Percentiles rank a stretch among this genome's conserved stretches.
phyloP scores from a whole-genome alignment of 768 basidiomycete genomes.

The Lyophyllum semitale region DNA sequence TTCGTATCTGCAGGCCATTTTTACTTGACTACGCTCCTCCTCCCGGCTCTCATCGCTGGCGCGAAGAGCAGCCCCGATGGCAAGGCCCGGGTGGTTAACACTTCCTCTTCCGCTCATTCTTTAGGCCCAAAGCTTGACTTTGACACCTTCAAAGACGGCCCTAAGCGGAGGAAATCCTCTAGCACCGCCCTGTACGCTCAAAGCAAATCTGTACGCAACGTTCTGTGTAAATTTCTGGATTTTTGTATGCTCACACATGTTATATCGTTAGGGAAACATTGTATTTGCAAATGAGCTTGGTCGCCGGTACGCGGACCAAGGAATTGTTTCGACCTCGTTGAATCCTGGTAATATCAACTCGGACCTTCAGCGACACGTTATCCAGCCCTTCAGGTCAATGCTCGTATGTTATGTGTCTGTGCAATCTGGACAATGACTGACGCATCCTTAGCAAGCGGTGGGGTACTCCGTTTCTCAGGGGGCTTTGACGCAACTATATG shows the following conservation, averaged over 20 bases:
- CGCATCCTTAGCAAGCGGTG: neutral
- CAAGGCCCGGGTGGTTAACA: conserved; percentile 43
- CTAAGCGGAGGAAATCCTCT: conserved; percentile 27
- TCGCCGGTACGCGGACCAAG: conserved; percentile 39
- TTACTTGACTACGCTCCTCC: conserved; percentile 46
- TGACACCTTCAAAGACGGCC: conserved; percentile 44
- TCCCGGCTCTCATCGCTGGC: conserved; percentile 40
- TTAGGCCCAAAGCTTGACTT: conserved; percentile 34
- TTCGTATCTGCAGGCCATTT: conserved; percentile 36
- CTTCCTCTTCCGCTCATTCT: conserved; percentile 35
- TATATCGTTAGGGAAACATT: conserved; percentile 36
- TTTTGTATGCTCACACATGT: neutral
- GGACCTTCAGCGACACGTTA: conserved; percentile 31
- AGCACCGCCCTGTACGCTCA: conserved; percentile 26
- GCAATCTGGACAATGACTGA: too few relatives aligned
- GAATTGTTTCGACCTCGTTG: conserved; percentile 42
- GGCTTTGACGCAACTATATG: conserved; percentile 51
- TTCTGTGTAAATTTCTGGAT: too few relatives aligned
- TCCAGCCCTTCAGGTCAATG: conserved; percentile 4
- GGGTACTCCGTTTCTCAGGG: conserved; percentile 37
- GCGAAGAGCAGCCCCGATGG: conserved; percentile 34
- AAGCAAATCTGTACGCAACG: conserved; percentile 32
- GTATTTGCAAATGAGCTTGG: conserved; percentile 41
- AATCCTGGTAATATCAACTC: conserved; percentile 46
- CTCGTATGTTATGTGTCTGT: conserved; percentile 15